Evolutionary conservation across 2,329 filamentous ascomycete species (phyloP), one percentile per base, ranked within the genome.

Genomic region (Taxawa tesnikishii): DNA sequence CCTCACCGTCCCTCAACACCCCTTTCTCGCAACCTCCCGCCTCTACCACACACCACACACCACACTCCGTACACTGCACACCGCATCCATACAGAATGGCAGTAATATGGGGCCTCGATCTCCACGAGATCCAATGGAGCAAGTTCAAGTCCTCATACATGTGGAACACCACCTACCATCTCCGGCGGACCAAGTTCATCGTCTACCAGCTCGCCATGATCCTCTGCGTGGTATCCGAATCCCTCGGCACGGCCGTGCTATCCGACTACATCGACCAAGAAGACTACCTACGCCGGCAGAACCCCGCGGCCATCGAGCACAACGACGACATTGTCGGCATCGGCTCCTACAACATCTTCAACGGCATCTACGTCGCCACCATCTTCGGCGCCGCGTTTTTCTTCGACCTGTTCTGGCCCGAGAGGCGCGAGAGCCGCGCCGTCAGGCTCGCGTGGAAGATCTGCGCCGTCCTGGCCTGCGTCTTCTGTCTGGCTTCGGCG

Each of bases 341-440:
- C 6, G 65, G 62, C 1, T 64, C 63, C 2, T 74, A 65, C 54
- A 73, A 74, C 45, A 71, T 74, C 43, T 73, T 71, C 39, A 62
- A 68, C 6, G 70, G 70, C 13, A 57, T 74, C 18, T 68, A 63
- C 12, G 63, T 73, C 6, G 69, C 69, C 10, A 68, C 63, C 28
- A 65, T 74, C 43, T 74, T 75, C 43, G 69, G 69, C 14, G 62
- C 63, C 1, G 70, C 63, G 1, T 74, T 74, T 56, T 73, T 74
- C 56, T 73, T 74, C 50, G 70, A 74, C 44, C 60, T 75, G 3
- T 72, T 73, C 53, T 74, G 68, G 67, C 70, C 70, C 0, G 67
- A 69, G 31, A 59, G 70, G 29, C 47, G 56, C 7, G 70, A 75
- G 38, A 62, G 55, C 4, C 46, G 39, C 13, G 47, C 55, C 13